Evolutionary conservation across 805 yeast genomes (phyloP).

Genomic region (Zygosaccharomyces gambellarensis): DNA sequence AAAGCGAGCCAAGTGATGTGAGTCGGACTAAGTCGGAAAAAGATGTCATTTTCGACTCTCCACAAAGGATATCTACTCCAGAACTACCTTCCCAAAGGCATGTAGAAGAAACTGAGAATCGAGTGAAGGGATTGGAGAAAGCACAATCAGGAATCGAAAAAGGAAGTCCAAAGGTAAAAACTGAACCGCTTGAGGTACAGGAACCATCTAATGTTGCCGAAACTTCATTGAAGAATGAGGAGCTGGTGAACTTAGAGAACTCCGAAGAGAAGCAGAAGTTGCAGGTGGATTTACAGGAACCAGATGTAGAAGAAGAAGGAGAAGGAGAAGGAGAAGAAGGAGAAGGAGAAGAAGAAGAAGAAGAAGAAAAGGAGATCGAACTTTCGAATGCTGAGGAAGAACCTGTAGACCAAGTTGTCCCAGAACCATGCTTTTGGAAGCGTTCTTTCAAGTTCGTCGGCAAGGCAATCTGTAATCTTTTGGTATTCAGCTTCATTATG

Average conservation of each 20-base stretch:
- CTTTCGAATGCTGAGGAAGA: background rate
- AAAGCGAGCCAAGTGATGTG: background rate
- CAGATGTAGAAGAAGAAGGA: background rate
- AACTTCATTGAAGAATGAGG: no score
- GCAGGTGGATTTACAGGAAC: slow-evolving; percentile 18
- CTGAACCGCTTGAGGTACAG: no score
- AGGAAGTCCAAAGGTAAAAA: slow-evolving; percentile 15
- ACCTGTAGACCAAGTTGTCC: background rate
- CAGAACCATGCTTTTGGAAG: background rate
- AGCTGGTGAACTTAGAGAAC: background rate
- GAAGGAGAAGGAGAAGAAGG: background rate
- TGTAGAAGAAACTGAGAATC: slow-evolving; percentile 16
- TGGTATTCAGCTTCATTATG: slow-evolving; percentile 37
- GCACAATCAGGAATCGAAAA: slow-evolving; percentile 8
- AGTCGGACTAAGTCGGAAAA: background rate
- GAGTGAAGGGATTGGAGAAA: slow-evolving; percentile 11
- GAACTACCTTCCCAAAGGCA: slow-evolving; percentile 20
- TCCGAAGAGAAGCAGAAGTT: slow-evolving; percentile 22
- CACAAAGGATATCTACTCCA: slow-evolving; percentile 13
- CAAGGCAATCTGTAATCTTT: slow-evolving; percentile 21
- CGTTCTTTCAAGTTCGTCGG: slow-evolving; percentile 2
- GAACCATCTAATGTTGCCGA: no score
- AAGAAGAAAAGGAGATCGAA: slow-evolving; percentile 15
- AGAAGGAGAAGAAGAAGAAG: slow-evolving; percentile 5
- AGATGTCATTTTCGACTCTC: background rate